phyloP scores from a whole-genome alignment of 495 filamentous ascomycete genomes.

The Hypoxylon perforatum region DNA sequence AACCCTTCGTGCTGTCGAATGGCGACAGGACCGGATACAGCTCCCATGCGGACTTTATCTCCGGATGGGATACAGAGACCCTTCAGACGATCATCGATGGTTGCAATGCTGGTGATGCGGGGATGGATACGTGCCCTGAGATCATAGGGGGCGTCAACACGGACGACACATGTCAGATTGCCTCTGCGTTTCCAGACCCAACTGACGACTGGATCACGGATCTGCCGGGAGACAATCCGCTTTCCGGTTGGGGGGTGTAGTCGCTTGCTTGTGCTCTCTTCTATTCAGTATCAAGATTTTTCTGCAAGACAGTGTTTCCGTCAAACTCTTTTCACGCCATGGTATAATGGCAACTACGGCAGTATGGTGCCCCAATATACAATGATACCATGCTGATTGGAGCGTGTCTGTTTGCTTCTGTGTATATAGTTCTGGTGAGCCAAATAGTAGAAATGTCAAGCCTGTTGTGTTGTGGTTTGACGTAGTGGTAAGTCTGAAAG shows the following conservation, averaged over 20 bases:
- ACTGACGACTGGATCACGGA: slow-evolving; percentile 47
- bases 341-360: too few species aligned
- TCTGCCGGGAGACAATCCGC: slow-evolving; percentile 70
- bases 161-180: slow-evolving; percentile 57
- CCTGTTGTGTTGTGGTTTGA: too few species aligned
- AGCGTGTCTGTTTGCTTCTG: neutral
- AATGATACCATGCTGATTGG: too few species aligned
- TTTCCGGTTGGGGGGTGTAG: slow-evolving; percentile 49
- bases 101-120: slow-evolving; percentile 63
- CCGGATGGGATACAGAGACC: slow-evolving; percentile 71
- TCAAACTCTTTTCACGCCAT: too few species aligned
- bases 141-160: slow-evolving; percentile 51
- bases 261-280: neutral
- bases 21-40: slow-evolving; percentile 65
- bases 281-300: slow-evolving; percentile 8
- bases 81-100: slow-evolving; percentile 69
- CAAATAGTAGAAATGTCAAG: too few species aligned
- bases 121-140: slow-evolving; percentile 65
- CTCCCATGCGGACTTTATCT: slow-evolving; percentile 75
- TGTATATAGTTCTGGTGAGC: slow-evolving; percentile 3
- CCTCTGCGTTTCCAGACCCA: slow-evolving; percentile 49
- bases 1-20: slow-evolving; percentile 72
- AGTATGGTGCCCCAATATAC: too few species aligned
- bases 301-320: neutral
- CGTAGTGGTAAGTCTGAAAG: too few species aligned